Conservation (phyloP, 768 basidiomycete species). For the Kwoniella europaea region DNA sequence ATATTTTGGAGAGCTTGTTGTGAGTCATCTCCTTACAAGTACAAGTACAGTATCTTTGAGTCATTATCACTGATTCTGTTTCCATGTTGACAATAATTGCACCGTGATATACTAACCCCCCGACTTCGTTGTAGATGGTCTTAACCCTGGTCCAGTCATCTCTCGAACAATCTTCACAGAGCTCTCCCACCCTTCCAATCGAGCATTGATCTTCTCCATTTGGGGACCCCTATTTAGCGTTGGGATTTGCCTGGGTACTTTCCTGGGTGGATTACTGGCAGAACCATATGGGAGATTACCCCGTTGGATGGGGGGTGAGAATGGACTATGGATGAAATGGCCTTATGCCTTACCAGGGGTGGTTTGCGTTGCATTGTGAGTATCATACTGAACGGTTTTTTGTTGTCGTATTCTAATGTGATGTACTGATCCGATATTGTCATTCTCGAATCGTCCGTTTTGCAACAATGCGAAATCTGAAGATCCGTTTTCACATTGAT, state of each 20-base stretch:
- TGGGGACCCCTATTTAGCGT: conserved; percentile 35
- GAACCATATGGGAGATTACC: conserved; percentile 38
- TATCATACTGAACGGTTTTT: too few relatives aligned
- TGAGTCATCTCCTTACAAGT: too few relatives aligned
- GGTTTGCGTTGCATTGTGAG: conserved; percentile 27
- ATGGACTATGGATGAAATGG: conserved; percentile 28
- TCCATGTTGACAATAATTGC: too few relatives aligned
- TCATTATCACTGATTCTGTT: too few relatives aligned
- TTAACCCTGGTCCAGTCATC: conserved; percentile 34
- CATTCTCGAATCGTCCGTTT: too few relatives aligned
- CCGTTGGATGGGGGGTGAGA: conserved; percentile 34
- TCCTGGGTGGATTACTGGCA: conserved; percentile 37
- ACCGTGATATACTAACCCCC: too few relatives aligned
- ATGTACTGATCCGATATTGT: too few relatives aligned
- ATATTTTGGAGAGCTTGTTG: conserved; percentile 40
- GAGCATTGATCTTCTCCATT: conserved; percentile 41
- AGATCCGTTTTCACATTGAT: not conserved
- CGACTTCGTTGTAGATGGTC: too few relatives aligned
- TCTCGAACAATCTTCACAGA: conserved; percentile 35
- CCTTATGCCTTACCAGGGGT: conserved; percentile 47
- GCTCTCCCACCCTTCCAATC: conserved; percentile 35
- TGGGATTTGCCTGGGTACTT: conserved; percentile 36
- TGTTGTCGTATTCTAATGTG: too few relatives aligned
- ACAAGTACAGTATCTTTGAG: too few relatives aligned
- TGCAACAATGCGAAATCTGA: too few relatives aligned